Evolutionary conservation across 1,139 yeast species (phyloP).

Genomic region (Ogataea hybrid): DNA sequence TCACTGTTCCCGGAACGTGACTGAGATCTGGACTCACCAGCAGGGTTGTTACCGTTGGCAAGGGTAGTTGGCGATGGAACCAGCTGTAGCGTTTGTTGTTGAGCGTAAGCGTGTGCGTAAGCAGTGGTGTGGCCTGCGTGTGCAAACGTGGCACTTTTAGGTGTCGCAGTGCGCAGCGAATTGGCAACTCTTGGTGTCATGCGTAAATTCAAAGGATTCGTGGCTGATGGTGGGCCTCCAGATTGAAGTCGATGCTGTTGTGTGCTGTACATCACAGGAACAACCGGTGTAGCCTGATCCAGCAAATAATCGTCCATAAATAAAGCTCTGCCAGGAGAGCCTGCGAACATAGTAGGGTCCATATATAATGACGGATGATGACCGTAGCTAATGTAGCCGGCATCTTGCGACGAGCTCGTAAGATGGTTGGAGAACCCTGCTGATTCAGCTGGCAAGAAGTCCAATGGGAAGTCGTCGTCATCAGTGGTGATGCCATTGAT

Average conservation of each 20-base stretch:
- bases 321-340: slow-evolving; percentile 22
- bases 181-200: slow-evolving; percentile 25
- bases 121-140: slow-evolving; percentile 16
- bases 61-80: slow-evolving; percentile 18
- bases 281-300: slow-evolving; percentile 30
- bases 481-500: slow-evolving; percentile 21
- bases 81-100: slow-evolving; percentile 11
- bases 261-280: slow-evolving; percentile 23
- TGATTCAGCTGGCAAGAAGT: slow-evolving; percentile 44
- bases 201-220: slow-evolving; percentile 25
- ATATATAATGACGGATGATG: slow-evolving; percentile 21
- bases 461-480: slow-evolving; percentile 70
- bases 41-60: slow-evolving; percentile 10
- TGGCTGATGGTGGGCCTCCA: slow-evolving; percentile 12
- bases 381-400: slow-evolving; percentile 19
- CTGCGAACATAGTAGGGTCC: slow-evolving; percentile 25
- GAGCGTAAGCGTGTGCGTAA: slow-evolving; percentile 10
- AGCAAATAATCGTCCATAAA: slow-evolving; percentile 23
- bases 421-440: slow-evolving; percentile 36
- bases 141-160: slow-evolving; percentile 15
- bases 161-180: slow-evolving; percentile 12
- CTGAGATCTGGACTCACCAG: slow-evolving; percentile 9
- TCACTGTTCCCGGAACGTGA: slow-evolving; percentile 10
- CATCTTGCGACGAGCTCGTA: slow-evolving; percentile 46
- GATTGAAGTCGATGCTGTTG: slow-evolving; percentile 17